Conservation (phyloP, 1,139 yeast species). For the Hyphopichia burtonii region DNA sequence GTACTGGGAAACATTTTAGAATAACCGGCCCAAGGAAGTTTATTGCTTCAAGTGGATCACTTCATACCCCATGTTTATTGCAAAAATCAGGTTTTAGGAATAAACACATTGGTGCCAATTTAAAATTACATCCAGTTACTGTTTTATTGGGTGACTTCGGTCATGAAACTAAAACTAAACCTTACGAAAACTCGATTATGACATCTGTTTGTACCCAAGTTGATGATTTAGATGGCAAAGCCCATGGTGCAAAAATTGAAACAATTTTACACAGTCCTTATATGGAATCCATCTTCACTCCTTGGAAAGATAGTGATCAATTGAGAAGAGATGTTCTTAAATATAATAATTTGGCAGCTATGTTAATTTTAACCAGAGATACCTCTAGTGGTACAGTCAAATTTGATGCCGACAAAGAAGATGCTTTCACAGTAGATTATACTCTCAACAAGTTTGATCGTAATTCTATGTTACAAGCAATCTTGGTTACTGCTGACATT, state of each 20-base stretch:
- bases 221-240: slow-evolving; percentile 55
- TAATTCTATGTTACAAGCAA: slow-evolving; percentile 39
- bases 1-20: slow-evolving; percentile 28
- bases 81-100: slow-evolving; percentile 54
- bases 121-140: slow-evolving; percentile 55
- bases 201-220: slow-evolving; percentile 50
- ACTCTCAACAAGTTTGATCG: slow-evolving; percentile 42
- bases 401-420: slow-evolving; percentile 36
- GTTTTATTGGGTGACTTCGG: slow-evolving; percentile 45
- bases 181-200: slow-evolving; percentile 47
- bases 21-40: slow-evolving; percentile 49
- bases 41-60: slow-evolving; percentile 50
- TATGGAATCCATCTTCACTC: slow-evolving; percentile 36
- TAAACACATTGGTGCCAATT: slow-evolving; percentile 52
- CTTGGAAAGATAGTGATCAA: slow-evolving; percentile 44
- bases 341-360: slow-evolving; percentile 40
- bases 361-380: slow-evolving; percentile 53
- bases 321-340: slow-evolving; percentile 34
- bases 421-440: slow-evolving; percentile 40
- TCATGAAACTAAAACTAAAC: slow-evolving; percentile 29
- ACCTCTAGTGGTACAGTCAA: slow-evolving; percentile 41
- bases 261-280: slow-evolving; percentile 49
- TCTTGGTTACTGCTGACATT: slow-evolving; percentile 45
- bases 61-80: slow-evolving; percentile 52
- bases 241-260: slow-evolving; percentile 59